A percentile compares a stretch with the other conserved stretches of the same genome.
Evolutionary conservation across 345 rosid species (phyloP).

Genomic region (Boechera stricta): DNA sequence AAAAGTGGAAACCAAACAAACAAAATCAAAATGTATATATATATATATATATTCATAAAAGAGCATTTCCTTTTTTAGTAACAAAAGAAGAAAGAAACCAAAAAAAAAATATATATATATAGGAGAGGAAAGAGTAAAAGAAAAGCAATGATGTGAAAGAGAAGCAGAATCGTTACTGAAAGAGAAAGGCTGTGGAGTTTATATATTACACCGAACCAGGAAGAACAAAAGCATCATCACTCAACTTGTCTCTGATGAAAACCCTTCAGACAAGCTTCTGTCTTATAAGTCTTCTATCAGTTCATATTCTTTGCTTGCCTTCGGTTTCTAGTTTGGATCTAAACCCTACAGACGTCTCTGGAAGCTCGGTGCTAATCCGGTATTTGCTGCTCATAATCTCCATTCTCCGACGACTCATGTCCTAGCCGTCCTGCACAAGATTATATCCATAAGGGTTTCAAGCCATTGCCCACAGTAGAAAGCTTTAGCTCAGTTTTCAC

Average conservation of each 20-base stretch:
- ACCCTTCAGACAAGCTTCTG: constrained; percentile 16
- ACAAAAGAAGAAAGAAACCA: background rate
- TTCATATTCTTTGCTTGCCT: constrained; percentile 38
- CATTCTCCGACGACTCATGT: constrained; percentile 66
- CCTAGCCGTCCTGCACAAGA: constrained; percentile 60
- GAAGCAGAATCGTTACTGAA: constrained; percentile 32
- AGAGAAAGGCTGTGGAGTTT: constrained; percentile 29
- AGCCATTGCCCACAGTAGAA: background rate
- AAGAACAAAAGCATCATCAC: constrained; percentile 36
- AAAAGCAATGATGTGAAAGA: constrained; percentile 31
- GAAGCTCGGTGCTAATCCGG: constrained; percentile 44
- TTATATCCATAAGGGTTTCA: constrained; percentile 15
- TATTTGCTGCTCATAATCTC: constrained; percentile 59
- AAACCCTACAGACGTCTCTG: constrained; percentile 35
- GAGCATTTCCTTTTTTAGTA: constrained; percentile 28
- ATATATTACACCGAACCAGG: constrained; percentile 41
- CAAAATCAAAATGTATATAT: constrained; percentile 1
- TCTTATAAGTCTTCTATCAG: constrained; percentile 16
- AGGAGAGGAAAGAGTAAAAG: constrained; percentile 14
- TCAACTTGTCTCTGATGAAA: constrained; percentile 38
- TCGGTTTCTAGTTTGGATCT: constrained; percentile 40
- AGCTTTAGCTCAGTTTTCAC: constrained; percentile 3
- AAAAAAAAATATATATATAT: background rate
- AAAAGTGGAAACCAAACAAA: constrained; percentile 25
- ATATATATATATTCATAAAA: constrained; percentile 15